These are phyloP conservation scores for Pyrrhoderma noxium DNA, from an alignment of 1,284 basidiomycete species.

Conservation along the genomic window DNA sequence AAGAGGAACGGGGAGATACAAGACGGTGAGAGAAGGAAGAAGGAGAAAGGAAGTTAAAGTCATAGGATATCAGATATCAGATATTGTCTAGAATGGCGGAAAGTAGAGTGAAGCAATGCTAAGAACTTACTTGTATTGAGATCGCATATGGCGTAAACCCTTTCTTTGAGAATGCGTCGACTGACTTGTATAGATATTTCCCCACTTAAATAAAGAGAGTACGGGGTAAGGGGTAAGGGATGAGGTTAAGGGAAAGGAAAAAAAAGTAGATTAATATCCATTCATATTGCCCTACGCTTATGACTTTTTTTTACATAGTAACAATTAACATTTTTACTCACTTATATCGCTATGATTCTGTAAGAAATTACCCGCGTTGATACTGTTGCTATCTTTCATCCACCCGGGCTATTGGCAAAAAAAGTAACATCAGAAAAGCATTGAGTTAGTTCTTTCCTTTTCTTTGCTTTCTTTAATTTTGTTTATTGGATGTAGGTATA, in stretches of 20 bases:
- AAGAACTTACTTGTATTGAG: constrained; percentile 41
- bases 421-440: constrained; percentile 1
- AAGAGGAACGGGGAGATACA: neutral
- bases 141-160: constrained; percentile 40
- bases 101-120: no score
- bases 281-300: no score
- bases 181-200: constrained; percentile 38
- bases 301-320: no score
- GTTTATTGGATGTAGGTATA: neutral
- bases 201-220: constrained; percentile 36
- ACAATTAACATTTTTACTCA: constrained; percentile 23
- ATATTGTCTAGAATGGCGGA: neutral
- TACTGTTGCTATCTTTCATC: constrained; percentile 41
- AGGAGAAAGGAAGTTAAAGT: no score
- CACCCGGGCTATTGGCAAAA: constrained; percentile 36
- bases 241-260: no score
- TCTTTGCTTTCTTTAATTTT: no score
- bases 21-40: neutral
- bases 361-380: constrained; percentile 39
- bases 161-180: constrained; percentile 38
- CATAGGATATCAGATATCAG: no score
- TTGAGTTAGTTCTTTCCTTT: no score
- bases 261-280: no score
- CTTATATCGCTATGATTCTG: constrained; percentile 31
- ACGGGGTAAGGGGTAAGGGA: no score